A percentile compares a stretch with the other conserved stretches of the same genome.
Conservation (phyloP, 805 yeast species). For the Pichia heedii region DNA sequence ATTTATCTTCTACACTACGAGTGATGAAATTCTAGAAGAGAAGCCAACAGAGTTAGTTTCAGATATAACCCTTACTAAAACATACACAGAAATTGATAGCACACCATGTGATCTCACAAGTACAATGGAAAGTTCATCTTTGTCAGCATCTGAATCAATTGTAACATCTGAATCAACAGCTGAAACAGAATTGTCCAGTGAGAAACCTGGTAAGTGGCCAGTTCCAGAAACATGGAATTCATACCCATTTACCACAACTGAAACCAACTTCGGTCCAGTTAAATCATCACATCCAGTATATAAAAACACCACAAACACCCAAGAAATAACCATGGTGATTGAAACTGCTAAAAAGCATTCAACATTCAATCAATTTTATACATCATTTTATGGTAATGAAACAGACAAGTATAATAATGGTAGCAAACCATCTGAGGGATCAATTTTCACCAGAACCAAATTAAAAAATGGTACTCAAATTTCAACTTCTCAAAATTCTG, state of each 20-base stretch:
- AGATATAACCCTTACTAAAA: not conserved
- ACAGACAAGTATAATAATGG: not conserved
- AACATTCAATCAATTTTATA: not conserved
- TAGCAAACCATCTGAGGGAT: not conserved
- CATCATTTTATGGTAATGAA: not conserved
- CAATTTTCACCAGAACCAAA: conserved; percentile 2
- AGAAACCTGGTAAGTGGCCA: not conserved
- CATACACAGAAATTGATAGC: not conserved
- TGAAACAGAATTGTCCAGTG: not conserved
- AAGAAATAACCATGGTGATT: not conserved
- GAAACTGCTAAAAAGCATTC: not conserved
- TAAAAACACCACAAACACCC: not conserved
- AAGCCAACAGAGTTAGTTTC: not conserved
- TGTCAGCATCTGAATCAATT: not conserved
- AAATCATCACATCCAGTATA: not conserved
- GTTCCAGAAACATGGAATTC: conserved; percentile 7
- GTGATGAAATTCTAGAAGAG: not conserved
- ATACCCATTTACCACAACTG: conserved; percentile 2
- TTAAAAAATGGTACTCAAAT: not conserved
- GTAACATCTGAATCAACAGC: not conserved
- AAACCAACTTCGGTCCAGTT: not conserved
- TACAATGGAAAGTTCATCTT: not conserved
- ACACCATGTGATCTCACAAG: not conserved
- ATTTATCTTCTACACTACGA: not conserved
- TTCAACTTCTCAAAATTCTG: conserved; percentile 1